These are phyloP conservation scores for Lachancea thermotolerans DNA, from an alignment of 805 yeast genomes.

Conservation along the genomic window DNA sequence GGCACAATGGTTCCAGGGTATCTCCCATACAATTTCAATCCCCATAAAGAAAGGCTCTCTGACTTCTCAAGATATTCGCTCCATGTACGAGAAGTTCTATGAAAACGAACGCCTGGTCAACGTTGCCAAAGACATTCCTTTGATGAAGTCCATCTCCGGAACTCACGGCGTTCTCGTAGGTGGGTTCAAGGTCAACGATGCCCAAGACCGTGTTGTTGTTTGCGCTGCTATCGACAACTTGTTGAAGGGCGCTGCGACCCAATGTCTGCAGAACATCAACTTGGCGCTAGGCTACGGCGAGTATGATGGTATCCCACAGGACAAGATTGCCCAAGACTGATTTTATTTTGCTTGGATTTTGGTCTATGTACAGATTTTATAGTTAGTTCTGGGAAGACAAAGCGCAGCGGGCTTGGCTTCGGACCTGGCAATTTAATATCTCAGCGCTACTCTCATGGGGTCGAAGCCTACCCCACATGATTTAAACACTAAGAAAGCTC, in stretches of 20 bases:
- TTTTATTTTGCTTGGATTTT: too few species aligned
- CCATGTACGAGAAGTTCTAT: conserved; percentile 81
- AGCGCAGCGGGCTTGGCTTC: too few species aligned
- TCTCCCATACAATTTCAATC: conserved; percentile 82
- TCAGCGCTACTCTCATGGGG: too few species aligned
- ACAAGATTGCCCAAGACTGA: conserved; percentile 33
- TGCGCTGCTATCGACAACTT: conserved; percentile 95
- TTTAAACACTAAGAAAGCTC: too few species aligned
- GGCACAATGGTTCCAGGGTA: conserved; percentile 99
- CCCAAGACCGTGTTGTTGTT: conserved; percentile 83
- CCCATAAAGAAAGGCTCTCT: conserved; percentile 67
- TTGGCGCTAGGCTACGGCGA: conserved; percentile 85
- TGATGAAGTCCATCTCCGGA: conserved; percentile 84
- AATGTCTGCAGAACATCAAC: conserved; percentile 93
- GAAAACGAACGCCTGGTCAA: conserved; percentile 80
- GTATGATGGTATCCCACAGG: conserved; percentile 88
- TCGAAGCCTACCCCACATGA: too few species aligned
- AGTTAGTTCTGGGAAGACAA: too few species aligned
- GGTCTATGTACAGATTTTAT: too few species aligned
- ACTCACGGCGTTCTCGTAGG: conserved; percentile 95
- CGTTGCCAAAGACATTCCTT: conserved; percentile 86
- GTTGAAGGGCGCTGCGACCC: conserved; percentile 98
- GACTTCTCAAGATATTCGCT: conserved; percentile 65
- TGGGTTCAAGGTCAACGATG: conserved; percentile 88
- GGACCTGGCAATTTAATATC: too few species aligned